Evolutionary conservation across 805 yeast species (phyloP), one percentile per base, ranked within the genome.

Genomic region (Lachancea thermotolerans): DNA sequence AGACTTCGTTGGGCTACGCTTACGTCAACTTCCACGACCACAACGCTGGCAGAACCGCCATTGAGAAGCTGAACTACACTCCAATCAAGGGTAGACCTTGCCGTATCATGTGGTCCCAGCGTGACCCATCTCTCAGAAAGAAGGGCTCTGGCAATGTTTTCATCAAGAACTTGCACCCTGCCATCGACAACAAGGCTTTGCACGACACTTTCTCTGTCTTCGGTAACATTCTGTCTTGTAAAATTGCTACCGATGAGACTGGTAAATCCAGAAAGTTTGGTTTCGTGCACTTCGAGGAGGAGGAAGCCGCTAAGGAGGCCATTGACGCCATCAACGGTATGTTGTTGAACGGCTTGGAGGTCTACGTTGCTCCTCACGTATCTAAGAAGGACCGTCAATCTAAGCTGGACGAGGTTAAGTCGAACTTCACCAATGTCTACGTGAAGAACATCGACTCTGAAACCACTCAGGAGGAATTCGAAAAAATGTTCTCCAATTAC

Each of bases 41-140:
- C 57, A 85, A 77, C 53, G 97, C 93, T 65, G 98, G 96, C 65
- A 89, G 83, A 73, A 82, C 78, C 65, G 99, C 99, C 52, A 75
- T 93, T 68, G 95, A 89, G 67, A 93, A 88, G 72, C 80, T 93
- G 72, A 93, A 91, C 87, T 93, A 93, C 77, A 72, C 89, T 49
- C 81, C 81, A 62, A 82, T 93, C 73, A 90, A 90, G 71, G 97
- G 96, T 65, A 87, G 84, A 65, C 89, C 96, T 62, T 89, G 97
- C 75, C 88, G 99, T 73, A 91, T 93, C 75, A 93, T 93, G 98
- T 89, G 98, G 97, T 89, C 97, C 57, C 98, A 93, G 77, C 88
- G 98, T 74, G 98, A 93, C 69, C 98, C 99, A 55, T 78, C 96
- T 51, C 70, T 82, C 62, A 86, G 99, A 79, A 87, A 83, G 78